Evolutionary conservation across 192 early-diverging fungal species (phyloP), one percentile per base, ranked within the genome.

Genomic region (Neocallimastix lanati): DNA sequence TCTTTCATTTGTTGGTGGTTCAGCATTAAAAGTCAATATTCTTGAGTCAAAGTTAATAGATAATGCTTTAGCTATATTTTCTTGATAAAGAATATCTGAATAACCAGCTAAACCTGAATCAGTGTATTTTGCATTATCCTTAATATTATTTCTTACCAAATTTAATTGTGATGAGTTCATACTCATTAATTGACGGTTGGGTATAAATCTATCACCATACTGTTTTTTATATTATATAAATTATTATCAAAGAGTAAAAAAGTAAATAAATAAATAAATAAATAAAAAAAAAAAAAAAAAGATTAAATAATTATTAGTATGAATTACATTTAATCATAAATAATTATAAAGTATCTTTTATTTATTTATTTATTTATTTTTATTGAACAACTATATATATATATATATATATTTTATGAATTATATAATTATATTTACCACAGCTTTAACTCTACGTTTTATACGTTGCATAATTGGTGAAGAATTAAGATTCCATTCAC

Each of bases 141-240:
- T 78, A 79, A 79, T 29, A 78, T 83, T 29, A 77, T 82, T n/a
- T 78, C 86, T 79, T 29, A 87, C 78, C 50, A 90, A 81, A 79
- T 92, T 93, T 83, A 94, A 92, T 82, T 94, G 91, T 13, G 91
- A 86, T 0, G 92, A 90, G 0, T 88, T 83, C 37, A 90, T 82
- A 77, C 93, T 87, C 86, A 92, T 94, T 7, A 89, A 87, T 25
- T 83, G 85, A 77, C 93, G 90, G 80, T 87, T 93, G 2, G 96
- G 95, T 80, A 97, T 95, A 84, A 96, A 96, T 28, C 96, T 89
- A 82, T 97, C 96, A 50, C 40, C 40, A 50, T 50, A 50, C 40
- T 50, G 4, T 50, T 21, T 50, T 12, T 14, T 38, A 38, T 38
- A 38, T 38, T 38, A 12, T 14, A 38, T 13, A 4, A 38, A 12